Conservation (phyloP, 2,329 filamentous ascomycete genomes). For the Plectosphaerella plurivora region DNA sequence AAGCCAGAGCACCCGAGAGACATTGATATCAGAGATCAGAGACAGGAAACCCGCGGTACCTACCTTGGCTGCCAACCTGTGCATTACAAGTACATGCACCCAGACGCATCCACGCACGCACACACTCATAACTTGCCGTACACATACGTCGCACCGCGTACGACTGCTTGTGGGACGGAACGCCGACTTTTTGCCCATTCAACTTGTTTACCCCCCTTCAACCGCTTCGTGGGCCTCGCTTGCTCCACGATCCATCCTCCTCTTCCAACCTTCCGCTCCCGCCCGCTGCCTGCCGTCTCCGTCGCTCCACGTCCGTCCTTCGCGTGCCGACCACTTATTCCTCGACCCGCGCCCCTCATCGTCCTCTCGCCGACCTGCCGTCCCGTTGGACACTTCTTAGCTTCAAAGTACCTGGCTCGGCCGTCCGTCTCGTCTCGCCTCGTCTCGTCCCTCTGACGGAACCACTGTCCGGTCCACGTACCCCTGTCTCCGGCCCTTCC, state of each 20-base stretch:
- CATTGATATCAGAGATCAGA: constrained; percentile 1
- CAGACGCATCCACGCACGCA: neutral
- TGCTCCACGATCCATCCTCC: neutral
- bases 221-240: neutral
- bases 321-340: neutral
- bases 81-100: neutral
- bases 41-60: neutral
- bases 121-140: neutral
- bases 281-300: too few species aligned
- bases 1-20: neutral
- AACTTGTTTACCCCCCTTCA: neutral
- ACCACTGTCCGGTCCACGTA: too few species aligned
- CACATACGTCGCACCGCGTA: neutral
- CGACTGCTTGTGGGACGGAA: neutral
- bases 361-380: neutral
- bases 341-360: neutral
- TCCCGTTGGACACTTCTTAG: neutral
- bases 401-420: too few species aligned
- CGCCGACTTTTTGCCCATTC: too few species aligned
- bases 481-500: too few species aligned
- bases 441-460: too few species aligned
- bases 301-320: neutral
- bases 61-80: too few species aligned
- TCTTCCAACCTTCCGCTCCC: too few species aligned
- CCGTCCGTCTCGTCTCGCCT: too few species aligned